Evolutionary conservation across 805 yeast species (phyloP).

Genomic region (Candida vartiovaarae): DNA sequence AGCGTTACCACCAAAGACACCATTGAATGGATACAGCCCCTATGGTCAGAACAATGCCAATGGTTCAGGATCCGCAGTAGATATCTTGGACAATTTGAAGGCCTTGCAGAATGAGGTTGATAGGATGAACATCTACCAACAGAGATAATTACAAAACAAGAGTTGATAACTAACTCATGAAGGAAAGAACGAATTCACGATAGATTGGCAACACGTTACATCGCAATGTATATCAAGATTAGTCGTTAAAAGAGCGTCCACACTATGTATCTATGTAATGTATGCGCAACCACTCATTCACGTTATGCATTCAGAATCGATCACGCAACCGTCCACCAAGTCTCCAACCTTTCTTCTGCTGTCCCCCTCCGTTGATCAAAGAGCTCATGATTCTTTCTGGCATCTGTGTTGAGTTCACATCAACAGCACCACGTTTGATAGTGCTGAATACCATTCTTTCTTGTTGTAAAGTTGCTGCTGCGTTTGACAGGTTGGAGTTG

Average conservation of each 20-base stretch:
- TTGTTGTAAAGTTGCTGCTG: conserved; percentile 21
- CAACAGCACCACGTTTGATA: conserved; percentile 17
- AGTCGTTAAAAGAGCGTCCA: neutral
- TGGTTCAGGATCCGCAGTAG: conserved; percentile 24
- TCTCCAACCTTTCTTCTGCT: conserved; percentile 10
- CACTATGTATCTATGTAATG: neutral
- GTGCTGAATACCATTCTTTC: conserved; percentile 20
- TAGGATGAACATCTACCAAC: conserved; percentile 28
- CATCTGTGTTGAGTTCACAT: conserved; percentile 15
- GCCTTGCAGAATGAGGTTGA: conserved; percentile 69
- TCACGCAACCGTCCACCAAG: conserved; percentile 10
- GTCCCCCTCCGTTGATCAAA: neutral
- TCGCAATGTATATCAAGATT: neutral
- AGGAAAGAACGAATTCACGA: too few species aligned
- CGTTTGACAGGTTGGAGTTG: conserved; percentile 7
- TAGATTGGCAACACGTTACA: too few species aligned
- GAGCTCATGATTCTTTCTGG: conserved; percentile 9
- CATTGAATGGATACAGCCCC: neutral
- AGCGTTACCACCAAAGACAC: conserved; percentile 19
- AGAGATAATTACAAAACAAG: too few species aligned
- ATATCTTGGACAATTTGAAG: conserved; percentile 56
- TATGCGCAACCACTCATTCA: too few species aligned
- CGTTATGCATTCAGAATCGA: conserved; percentile 1
- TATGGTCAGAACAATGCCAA: neutral
- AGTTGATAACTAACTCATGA: too few species aligned